Percentiles rank a stretch among this genome's conserved stretches.
Evolutionary conservation across 768 basidiomycete species (phyloP).

Genomic region (Leccinum rimulosum): DNA sequence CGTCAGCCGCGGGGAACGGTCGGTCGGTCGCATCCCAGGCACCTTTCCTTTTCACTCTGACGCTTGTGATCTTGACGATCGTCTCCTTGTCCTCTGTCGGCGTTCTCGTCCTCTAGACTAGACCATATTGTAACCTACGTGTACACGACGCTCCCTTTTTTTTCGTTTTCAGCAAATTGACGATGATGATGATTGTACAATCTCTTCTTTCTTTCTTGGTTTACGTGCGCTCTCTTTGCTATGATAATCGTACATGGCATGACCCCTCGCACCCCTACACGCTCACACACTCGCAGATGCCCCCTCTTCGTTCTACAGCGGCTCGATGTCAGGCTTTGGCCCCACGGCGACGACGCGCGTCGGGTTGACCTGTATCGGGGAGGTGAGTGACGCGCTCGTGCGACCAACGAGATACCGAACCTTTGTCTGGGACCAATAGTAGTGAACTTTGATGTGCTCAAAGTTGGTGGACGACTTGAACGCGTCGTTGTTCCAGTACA

Average conservation of each 20-base stretch:
- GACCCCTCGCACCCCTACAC: background rate
- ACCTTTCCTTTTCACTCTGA: conserved; percentile 10
- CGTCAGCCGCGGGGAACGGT: conserved; percentile 5
- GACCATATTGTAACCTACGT: background rate
- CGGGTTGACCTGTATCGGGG: conserved; percentile 65
- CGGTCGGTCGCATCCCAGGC: conserved; percentile 5
- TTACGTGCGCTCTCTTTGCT: background rate
- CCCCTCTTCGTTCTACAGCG: conserved; percentile 38
- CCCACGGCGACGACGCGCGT: conserved; percentile 74
- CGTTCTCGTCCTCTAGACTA: conserved; percentile 27
- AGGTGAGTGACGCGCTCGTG: background rate
- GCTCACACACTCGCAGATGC: background rate
- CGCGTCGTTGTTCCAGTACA: conserved; percentile 89
- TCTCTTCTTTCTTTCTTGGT: background rate
- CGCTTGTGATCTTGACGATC: conserved; percentile 26
- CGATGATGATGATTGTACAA: background rate
- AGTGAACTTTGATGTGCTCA: conserved; percentile 60
- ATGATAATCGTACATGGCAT: background rate
- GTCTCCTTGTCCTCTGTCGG: conserved; percentile 27
- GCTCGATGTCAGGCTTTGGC: conserved; percentile 65
- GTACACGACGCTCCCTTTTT: background rate
- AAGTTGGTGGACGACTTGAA: conserved; percentile 90
- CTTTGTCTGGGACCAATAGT: conserved; percentile 37
- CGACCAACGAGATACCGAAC: conserved; percentile 4
- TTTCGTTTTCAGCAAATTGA: background rate